Conservation (phyloP, 176 grass and related monocot genomes). For the Hyparrhenia diplandra region DNA sequence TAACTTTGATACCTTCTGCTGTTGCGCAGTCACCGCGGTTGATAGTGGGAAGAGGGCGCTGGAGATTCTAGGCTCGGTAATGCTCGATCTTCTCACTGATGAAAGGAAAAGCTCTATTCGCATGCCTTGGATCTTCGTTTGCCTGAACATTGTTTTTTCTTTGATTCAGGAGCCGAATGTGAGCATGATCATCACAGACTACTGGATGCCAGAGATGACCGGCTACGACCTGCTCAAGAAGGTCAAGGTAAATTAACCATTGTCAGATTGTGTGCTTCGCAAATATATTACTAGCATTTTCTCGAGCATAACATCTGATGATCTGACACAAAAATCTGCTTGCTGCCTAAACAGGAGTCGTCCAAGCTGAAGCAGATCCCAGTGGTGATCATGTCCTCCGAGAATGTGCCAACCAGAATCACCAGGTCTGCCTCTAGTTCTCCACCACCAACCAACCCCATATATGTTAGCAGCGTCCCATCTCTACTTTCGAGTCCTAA, state of each 20-base stretch:
- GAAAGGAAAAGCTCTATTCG: neutral
- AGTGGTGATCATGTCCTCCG: slow-evolving; percentile 45
- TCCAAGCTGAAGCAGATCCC: slow-evolving; percentile 44
- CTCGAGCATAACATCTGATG: too few relatives aligned
- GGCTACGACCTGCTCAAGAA: slow-evolving; percentile 46
- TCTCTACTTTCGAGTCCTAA: neutral
- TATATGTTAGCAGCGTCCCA: neutral
- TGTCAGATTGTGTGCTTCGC: too few relatives aligned
- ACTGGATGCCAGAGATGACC: slow-evolving; percentile 53
- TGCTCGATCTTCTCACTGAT: too few relatives aligned
- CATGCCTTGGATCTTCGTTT: neutral
- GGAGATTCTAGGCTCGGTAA: slow-evolving; percentile 27
- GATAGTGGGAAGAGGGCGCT: slow-evolving; percentile 43
- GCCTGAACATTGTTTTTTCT: neutral
- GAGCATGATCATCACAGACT: slow-evolving; percentile 54
- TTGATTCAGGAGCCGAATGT: slow-evolving; percentile 31
- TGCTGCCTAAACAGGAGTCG: slow-evolving; percentile 12
- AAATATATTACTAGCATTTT: too few relatives aligned
- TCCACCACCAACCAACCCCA: neutral
- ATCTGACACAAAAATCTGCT: neutral
- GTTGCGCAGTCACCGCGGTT: slow-evolving; percentile 37
- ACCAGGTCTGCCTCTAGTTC: neutral
- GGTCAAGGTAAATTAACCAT: slow-evolving; percentile 27
- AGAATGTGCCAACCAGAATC: slow-evolving; percentile 42
- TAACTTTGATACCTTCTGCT: neutral